Evolutionary conservation across 345 rosid species (phyloP).

Genomic region (Eutrema heterophyllum): DNA sequence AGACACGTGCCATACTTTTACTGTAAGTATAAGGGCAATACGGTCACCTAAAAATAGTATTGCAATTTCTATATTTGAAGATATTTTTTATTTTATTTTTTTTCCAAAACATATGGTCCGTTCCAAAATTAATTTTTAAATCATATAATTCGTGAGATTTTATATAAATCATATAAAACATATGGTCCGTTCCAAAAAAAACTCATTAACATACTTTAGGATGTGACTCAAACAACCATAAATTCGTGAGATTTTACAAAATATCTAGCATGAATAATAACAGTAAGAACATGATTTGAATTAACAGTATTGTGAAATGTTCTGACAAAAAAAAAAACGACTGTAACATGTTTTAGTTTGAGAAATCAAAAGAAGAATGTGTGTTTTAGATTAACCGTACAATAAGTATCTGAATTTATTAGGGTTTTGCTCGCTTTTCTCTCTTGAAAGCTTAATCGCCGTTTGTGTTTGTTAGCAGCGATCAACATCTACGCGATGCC

Average conservation of each 20-base stretch:
- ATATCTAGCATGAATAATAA: too few species aligned
- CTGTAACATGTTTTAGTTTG: not conserved
- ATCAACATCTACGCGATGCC: too few species aligned
- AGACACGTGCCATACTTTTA: constrained; percentile 11
- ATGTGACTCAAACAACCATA: too few species aligned
- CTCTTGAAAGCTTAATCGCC: too few species aligned
- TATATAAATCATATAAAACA: too few species aligned
- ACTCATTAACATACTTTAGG: not conserved
- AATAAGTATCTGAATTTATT: too few species aligned
- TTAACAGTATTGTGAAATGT: too few species aligned
- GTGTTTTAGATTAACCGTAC: not conserved
- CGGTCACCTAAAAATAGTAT: not conserved
- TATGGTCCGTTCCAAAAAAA: not conserved
- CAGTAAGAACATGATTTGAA: too few species aligned
- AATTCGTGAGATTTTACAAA: too few species aligned
- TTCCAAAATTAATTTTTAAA: not conserved
- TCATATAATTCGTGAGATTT: not conserved
- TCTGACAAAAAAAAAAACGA: too few species aligned
- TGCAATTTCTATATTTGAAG: not conserved
- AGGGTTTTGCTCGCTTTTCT: too few species aligned
- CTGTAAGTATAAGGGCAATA: not conserved
- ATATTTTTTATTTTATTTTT: not conserved
- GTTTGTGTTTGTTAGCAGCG: too few species aligned
- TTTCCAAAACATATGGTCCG: not conserved
- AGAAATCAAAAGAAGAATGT: not conserved